These are phyloP conservation scores for Microdochium nivale DNA, from an alignment of 2,329 filamentous ascomycete species.

Conservation along the genomic window DNA sequence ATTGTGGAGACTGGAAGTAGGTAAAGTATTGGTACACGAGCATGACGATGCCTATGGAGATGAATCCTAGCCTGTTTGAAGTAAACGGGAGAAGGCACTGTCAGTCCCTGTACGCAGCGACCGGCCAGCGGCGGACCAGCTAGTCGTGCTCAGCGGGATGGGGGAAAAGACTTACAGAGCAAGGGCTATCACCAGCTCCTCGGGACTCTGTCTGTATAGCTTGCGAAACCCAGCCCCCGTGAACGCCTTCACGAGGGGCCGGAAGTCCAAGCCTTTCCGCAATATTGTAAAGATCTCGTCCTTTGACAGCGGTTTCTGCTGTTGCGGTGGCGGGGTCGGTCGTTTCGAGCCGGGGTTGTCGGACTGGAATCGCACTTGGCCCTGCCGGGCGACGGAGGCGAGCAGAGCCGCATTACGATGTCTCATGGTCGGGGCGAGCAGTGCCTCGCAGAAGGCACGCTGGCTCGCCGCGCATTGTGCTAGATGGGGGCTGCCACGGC, in stretches of 20 bases:
- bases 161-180: constrained; percentile 24
- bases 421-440: neutral
- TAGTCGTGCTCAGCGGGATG: neutral
- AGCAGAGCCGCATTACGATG: neutral
- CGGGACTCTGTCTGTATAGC: constrained; percentile 32
- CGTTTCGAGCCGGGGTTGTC: constrained; percentile 9
- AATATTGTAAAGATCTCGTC: constrained; percentile 17
- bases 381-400: neutral
- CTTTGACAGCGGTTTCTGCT: constrained; percentile 7
- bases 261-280: constrained; percentile 22
- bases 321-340: constrained; percentile 13
- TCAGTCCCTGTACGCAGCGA: constrained; percentile 10
- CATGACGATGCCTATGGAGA: constrained; percentile 25
- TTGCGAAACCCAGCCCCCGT: constrained; percentile 25
- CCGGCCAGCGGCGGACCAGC: neutral
- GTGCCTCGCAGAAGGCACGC: neutral
- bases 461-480: neutral
- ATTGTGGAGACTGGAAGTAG: constrained; percentile 46
- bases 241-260: constrained; percentile 26
- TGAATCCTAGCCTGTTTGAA: constrained; percentile 22
- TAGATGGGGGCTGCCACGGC: neutral
- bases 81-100: neutral
- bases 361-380: constrained; percentile 15
- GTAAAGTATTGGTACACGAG: constrained; percentile 38
- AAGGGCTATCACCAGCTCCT: constrained; percentile 33